Evolutionary conservation across 257 asterid genomes (phyloP), one percentile per base, ranked within the genome.

Genomic region (Solanum piurae): DNA sequence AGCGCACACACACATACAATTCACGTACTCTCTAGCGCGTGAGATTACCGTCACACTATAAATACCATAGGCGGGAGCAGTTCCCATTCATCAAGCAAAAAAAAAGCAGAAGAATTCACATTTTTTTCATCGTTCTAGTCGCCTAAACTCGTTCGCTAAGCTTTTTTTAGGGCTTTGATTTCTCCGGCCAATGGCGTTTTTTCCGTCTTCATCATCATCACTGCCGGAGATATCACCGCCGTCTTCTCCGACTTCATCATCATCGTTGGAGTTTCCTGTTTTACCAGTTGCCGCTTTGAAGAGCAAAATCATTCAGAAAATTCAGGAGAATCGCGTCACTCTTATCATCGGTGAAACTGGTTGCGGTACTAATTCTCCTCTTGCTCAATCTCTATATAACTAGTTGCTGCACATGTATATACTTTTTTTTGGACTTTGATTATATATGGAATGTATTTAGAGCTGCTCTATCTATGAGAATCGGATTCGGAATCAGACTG

Each of bases 321-420:
- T 97, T 88, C 52, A 80, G 89, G 98, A 94, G 87, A 97, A 97
- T 89, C 98, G 98, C 13, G 98, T 97, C 72, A 97, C 99, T 25
- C 91, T 97, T n/a, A 95, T 95, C 84, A 91, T 95, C 49, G 99
- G 99, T 1, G 99, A 97, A 90, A 93, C 99, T 86, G 99, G 99
- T 29, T 95, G 99, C 87, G 99, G 99, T 97, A 93, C 80, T 49
- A 29, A 14, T 10, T 13, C 44, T 37, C 23, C 18, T 25, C 20
- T 18, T 16, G 9, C 9, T 87, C n/a, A 73, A 8, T 58, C 18
- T 46, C 31, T 9, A 55, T 55, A 55, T 55, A 6, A 55, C 0
- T 55, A 55, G 62, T 55, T 18, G 62, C 62, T 55, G 62, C 4
- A n/a, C 14, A 69, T 85, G 42, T 25, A 13, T 68, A 29, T 66